These are phyloP conservation scores for Phytophthora ohioensis DNA, from an alignment of 352 stramenopile species.

Conservation along the genomic window DNA sequence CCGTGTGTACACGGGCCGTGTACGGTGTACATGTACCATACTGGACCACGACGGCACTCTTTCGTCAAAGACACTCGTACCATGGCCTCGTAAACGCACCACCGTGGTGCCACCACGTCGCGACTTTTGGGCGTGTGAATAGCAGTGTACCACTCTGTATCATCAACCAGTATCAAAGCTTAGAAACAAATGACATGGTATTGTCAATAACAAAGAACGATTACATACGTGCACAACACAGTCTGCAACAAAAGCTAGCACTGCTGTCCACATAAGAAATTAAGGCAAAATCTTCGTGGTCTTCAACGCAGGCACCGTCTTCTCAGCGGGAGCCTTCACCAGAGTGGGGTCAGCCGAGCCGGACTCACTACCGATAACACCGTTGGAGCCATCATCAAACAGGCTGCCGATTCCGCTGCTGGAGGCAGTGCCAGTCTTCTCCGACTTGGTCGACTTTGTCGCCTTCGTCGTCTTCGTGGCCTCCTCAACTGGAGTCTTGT, in stretches of 20 bases:
- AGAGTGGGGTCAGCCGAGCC: conserved; percentile 17
- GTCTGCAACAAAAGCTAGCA: background rate
- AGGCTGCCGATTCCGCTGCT: conserved; percentile 15
- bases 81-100: too few relatives aligned
- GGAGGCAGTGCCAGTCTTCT: conserved; percentile 20
- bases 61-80: too few relatives aligned
- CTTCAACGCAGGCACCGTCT: conserved; percentile 14
- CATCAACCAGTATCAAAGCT: background rate
- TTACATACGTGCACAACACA: conserved; percentile 16
- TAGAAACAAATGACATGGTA: background rate
- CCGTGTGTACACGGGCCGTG: too few relatives aligned
- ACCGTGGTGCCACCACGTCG: too few relatives aligned
- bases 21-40: too few relatives aligned
- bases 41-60: too few relatives aligned
- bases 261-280: background rate
- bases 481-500: background rate
- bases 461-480: conserved; percentile 15
- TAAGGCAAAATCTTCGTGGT: conserved; percentile 13
- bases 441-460: conserved; percentile 14
- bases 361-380: conserved; percentile 12
- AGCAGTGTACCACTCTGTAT: too few relatives aligned
- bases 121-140: too few relatives aligned
- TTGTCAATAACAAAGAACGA: conserved; percentile 10
- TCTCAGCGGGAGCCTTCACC: conserved; percentile 19
- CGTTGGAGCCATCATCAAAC: conserved; percentile 15